Evolutionary conservation across 305 asterid species (phyloP).

Genomic region (Fraxinus albicans): DNA sequence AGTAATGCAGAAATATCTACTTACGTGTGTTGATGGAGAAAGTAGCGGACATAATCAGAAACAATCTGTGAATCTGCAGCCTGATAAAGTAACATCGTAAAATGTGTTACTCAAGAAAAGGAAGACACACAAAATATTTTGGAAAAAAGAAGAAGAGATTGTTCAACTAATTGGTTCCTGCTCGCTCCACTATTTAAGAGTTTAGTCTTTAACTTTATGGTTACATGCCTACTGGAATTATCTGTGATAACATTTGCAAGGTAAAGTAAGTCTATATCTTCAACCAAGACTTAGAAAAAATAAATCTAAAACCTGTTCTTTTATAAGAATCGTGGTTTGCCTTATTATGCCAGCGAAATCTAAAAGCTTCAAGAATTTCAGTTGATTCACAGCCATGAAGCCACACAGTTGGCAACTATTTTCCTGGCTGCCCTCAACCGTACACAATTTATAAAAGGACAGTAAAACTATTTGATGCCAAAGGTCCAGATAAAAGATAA

Average conservation of each 20-base stretch:
- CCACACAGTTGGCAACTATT: neutral
- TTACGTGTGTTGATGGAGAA: slow-evolving; percentile 95
- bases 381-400: neutral
- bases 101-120: slow-evolving; percentile 11
- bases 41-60: slow-evolving; percentile 89
- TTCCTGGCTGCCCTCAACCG: neutral
- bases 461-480: neutral
- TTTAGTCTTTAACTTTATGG: neutral
- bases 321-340: neutral
- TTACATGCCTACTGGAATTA: neutral
- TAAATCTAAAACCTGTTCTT: neutral
- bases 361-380: neutral
- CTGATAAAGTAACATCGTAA: slow-evolving; percentile 33
- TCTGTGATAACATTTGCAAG: neutral
- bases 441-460: neutral
- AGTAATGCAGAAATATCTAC: slow-evolving; percentile 24
- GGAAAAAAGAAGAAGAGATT: neutral
- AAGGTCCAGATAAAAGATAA: neutral
- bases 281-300: neutral
- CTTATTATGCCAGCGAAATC: neutral
- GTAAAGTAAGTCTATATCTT: neutral
- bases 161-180: neutral
- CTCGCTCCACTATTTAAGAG: neutral
- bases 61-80: slow-evolving; percentile 95
- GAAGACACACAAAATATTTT: neutral